Evolutionary conservation across 2,329 filamentous ascomycete genomes (phyloP), one percentile per base, ranked within the genome.

Genomic region (Neofusicoccum umdonicola): DNA sequence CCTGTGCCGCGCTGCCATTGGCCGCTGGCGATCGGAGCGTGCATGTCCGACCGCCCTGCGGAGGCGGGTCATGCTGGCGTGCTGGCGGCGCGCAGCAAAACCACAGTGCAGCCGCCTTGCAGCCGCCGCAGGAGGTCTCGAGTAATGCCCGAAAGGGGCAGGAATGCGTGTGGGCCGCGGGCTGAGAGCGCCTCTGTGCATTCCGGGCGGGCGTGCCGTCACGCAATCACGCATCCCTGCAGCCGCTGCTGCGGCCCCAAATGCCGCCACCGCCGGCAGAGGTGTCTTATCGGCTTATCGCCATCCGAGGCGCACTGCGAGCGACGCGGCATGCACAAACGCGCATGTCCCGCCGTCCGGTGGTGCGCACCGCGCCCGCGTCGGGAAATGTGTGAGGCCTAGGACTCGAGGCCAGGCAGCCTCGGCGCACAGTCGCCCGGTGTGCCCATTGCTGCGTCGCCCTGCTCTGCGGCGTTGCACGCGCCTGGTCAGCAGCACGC

Each of bases 21-120:
- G 56, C 42, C 27, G 27, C 31, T 15, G 15, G 42, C 42, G 42
- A 60, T 22, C 56, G 44, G 56, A 60, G 41, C 41, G 42, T 42
- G 56, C 56, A 60, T 60, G 56, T 42, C 52, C 52, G 52, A 35
- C 19, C 41, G 52, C 54, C 54, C 54, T 58, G 56, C 39, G 56
- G 56, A 60, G 56, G 56, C 42, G 56, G 41, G 56, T 50, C 50
- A 52, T 35, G 42, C 41, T n/a, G 42, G 22, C 42, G 27, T 58
- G 39, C 41, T 45, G 54, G 39, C 39, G 54, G 39, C 39, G 15
- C 13, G 39, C 39, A 35, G 27, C 27, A 58, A 44, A 58, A 13
- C 2, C 54, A 45, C 48, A 34, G 48, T 27, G 48, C 48, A n/a
- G 22, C n/a, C 13, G 54, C 54, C 39, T 34, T 41, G 19, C 51